Conservation (phyloP, 441 rosid genomes). For the Corymbia citriodora region DNA sequence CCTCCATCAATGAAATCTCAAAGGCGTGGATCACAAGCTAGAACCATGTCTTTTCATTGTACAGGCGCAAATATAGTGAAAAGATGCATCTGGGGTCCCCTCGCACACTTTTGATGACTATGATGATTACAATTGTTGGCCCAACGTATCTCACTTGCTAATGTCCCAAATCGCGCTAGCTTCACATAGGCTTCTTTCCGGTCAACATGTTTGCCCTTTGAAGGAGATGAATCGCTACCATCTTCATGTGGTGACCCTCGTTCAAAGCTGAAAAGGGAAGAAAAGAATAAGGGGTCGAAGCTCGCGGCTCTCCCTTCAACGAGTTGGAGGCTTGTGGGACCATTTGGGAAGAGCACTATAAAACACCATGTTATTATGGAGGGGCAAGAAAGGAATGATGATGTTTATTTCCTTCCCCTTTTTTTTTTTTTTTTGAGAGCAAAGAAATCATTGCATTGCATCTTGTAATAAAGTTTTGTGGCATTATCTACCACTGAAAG, state of each 20-base stretch:
- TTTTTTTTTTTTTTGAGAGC: not conserved
- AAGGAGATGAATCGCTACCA: not conserved
- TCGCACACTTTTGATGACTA: not conserved
- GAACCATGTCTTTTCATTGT: not conserved
- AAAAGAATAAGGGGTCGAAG: not conserved
- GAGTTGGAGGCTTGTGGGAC: not conserved
- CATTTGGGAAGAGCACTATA: not conserved
- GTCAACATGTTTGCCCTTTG: not conserved
- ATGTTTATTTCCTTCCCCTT: not conserved
- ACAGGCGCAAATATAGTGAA: not conserved
- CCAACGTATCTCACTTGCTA: not conserved
- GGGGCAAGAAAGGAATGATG: not conserved
- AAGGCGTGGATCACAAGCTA: not conserved
- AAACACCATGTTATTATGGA: not conserved
- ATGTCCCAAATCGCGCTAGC: not conserved
- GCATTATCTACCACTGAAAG: not conserved
- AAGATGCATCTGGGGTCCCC: not conserved
- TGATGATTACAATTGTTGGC: not conserved
- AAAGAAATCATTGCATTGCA: not conserved
- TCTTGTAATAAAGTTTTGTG: not conserved
- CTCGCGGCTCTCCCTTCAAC: not conserved
- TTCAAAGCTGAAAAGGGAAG: not conserved
- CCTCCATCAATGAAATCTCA: not conserved
- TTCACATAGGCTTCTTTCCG: not conserved
- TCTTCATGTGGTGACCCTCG: not conserved